These are phyloP conservation scores for Drechmeria coniospora DNA, from an alignment of 2,329 filamentous ascomycete genomes.

Conservation along the genomic window DNA sequence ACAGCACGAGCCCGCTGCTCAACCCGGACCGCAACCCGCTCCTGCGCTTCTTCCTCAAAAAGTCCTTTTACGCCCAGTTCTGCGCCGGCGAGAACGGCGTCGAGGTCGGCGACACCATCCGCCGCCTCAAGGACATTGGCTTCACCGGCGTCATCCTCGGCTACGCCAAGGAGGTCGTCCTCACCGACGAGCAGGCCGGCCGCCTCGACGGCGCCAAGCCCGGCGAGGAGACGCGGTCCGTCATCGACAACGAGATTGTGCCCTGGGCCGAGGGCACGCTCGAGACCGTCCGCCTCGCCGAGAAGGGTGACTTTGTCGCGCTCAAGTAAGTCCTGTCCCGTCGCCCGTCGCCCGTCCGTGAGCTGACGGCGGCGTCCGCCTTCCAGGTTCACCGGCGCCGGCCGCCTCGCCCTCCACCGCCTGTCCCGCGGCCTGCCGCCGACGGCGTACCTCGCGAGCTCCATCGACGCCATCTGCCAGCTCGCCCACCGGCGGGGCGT, in stretches of 20 bases:
- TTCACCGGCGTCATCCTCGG: constrained; percentile 74
- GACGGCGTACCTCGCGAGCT: constrained; percentile 45
- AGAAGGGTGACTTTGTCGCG: constrained; percentile 45
- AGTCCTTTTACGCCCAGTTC: constrained; percentile 82
- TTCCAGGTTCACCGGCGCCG: constrained; percentile 65
- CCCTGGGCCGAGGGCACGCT: constrained; percentile 63
- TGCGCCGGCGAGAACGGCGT: constrained; percentile 62
- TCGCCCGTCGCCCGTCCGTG: too few relatives aligned
- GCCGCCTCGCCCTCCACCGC: constrained; percentile 52
- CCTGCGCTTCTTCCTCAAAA: constrained; percentile 54
- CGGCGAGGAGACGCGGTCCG: constrained; percentile 30
- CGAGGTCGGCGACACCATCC: constrained; percentile 53
- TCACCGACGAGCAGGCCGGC: constrained; percentile 37
- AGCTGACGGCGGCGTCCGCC: background rate
- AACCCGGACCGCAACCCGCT: constrained; percentile 63
- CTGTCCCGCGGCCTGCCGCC: constrained; percentile 49
- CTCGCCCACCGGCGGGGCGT: constrained; percentile 55
- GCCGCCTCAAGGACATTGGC: constrained; percentile 54
- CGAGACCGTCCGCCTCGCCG: constrained; percentile 55
- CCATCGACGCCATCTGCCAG: constrained; percentile 61
- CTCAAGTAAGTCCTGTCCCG: constrained; percentile 34
- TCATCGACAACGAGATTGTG: constrained; percentile 43
- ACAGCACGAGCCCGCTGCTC: constrained; percentile 49
- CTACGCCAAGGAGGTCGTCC: constrained; percentile 69
- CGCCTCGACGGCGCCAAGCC: constrained; percentile 28